These are phyloP conservation scores for Dipteronia dyeriana DNA, from an alignment of 345 rosid species.

Conservation along the genomic window DNA sequence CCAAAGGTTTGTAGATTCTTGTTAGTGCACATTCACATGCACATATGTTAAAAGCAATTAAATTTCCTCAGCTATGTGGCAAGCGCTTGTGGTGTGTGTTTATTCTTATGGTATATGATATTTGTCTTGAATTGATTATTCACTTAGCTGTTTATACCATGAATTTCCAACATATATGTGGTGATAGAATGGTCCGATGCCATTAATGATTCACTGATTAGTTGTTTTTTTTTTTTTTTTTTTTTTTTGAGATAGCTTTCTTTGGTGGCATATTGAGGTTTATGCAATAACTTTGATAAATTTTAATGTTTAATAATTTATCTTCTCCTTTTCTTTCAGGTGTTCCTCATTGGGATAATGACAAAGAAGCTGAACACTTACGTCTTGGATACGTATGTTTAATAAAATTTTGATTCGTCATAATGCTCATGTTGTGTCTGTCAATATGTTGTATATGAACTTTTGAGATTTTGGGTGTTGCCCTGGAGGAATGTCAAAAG, in stretches of 20 bases:
- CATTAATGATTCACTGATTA: not conserved
- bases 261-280: not conserved
- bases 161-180: too few relatives aligned
- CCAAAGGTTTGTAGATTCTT: conserved; percentile 52
- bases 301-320: not conserved
- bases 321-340: conserved; percentile 47
- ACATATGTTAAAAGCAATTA: not conserved
- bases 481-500: not conserved
- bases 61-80: not conserved
- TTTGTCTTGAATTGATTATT: too few relatives aligned
- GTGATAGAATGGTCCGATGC: not conserved
- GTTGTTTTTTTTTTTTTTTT: not conserved
- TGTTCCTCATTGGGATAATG: conserved; percentile 60
- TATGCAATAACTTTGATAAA: not conserved
- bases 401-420: conserved; percentile 6
- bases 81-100: too few relatives aligned
- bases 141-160: too few relatives aligned
- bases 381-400: conserved; percentile 87
- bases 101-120: too few relatives aligned
- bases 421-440: not conserved
- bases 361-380: conserved; percentile 76
- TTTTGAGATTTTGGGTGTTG: not conserved
- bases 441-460: conserved; percentile 5
- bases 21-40: not conserved
- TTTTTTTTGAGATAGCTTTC: not conserved